Conservation (phyloP, 1,139 yeast species). For the Debaryomyces fabryi region DNA sequence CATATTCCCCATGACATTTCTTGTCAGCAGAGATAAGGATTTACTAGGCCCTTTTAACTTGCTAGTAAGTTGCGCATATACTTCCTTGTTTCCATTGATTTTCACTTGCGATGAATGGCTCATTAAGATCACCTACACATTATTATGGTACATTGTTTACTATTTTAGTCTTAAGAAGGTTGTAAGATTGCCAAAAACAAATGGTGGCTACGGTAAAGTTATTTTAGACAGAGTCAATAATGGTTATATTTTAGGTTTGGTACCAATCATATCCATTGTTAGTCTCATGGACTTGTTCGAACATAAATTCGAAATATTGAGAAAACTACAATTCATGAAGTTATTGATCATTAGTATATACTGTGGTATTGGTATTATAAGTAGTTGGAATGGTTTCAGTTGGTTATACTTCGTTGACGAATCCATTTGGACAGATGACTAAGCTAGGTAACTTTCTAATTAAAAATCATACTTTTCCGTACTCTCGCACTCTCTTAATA, state of each 20-base stretch:
- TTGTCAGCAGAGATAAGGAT: constrained; percentile 72
- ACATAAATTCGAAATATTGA: constrained; percentile 49
- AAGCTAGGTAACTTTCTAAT: neutral
- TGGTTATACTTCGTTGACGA: constrained; percentile 88
- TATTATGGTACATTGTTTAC: constrained; percentile 83
- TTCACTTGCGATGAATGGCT: constrained; percentile 81
- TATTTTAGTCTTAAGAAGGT: constrained; percentile 71
- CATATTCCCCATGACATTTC: constrained; percentile 85
- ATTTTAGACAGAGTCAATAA: constrained; percentile 72
- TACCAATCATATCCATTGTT: constrained; percentile 61
- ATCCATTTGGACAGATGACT: constrained; percentile 50
- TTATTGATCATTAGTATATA: constrained; percentile 84
- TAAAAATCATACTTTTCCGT: neutral
- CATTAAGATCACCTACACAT: constrained; percentile 75
- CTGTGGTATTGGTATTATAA: constrained; percentile 81
- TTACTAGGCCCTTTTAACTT: constrained; percentile 67
- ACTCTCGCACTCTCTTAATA: neutral
- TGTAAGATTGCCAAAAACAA: constrained; percentile 55
- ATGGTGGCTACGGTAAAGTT: constrained; percentile 43
- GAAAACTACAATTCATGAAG: constrained; percentile 68
- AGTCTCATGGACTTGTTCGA: constrained; percentile 62
- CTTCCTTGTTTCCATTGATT: constrained; percentile 84
- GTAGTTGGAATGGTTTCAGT: constrained; percentile 86
- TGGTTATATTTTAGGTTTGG: constrained; percentile 67
- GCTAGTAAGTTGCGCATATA: constrained; percentile 79